Evolutionary conservation across 768 basidiomycete genomes (phyloP).

Genomic region (Mycena floridula): DNA sequence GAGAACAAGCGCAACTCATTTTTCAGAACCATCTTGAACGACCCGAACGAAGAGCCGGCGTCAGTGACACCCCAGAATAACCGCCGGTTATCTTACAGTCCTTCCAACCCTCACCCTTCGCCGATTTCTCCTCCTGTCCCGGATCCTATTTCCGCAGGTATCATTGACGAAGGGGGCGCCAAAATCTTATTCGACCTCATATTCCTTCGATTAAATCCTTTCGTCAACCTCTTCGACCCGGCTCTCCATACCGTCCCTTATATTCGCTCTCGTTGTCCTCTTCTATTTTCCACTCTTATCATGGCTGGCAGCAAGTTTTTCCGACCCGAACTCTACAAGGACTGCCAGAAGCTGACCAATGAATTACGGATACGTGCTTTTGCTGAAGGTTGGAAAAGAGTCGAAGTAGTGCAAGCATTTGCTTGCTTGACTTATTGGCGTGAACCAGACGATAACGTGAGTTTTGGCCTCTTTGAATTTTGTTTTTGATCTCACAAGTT

Average conservation of each 20-base stretch:
- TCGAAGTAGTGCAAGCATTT: slow-evolving; percentile 87
- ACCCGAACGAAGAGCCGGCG: slow-evolving; percentile 44
- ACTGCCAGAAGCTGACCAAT: slow-evolving; percentile 66
- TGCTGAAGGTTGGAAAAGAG: slow-evolving; percentile 68
- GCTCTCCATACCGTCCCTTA: slow-evolving; percentile 75
- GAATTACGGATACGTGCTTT: slow-evolving; percentile 76
- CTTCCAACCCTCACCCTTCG: slow-evolving; percentile 31
- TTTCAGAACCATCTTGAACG: slow-evolving; percentile 80
- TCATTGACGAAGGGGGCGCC: slow-evolving; percentile 66
- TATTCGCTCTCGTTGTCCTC: slow-evolving; percentile 72
- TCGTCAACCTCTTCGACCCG: slow-evolving; percentile 86
- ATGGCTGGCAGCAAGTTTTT: slow-evolving; percentile 86
- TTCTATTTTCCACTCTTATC: slow-evolving; percentile 80
- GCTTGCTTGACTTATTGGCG: slow-evolving; percentile 88
- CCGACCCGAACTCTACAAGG: slow-evolving; percentile 57
- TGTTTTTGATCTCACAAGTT: slow-evolving; percentile 14
- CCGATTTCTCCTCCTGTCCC: slow-evolving; percentile 33
- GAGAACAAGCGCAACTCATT: slow-evolving; percentile 73
- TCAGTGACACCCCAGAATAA: slow-evolving; percentile 24
- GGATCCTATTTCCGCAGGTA: slow-evolving; percentile 70
- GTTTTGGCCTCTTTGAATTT: slow-evolving; percentile 16
- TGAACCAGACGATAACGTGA: slow-evolving; percentile 77
- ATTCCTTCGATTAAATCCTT: slow-evolving; percentile 81
- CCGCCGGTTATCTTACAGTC: slow-evolving; percentile 31
- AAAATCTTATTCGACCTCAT: slow-evolving; percentile 70